phyloP scores from a whole-genome alignment of 345 rosid species.

The Bruguiera parviflora region DNA sequence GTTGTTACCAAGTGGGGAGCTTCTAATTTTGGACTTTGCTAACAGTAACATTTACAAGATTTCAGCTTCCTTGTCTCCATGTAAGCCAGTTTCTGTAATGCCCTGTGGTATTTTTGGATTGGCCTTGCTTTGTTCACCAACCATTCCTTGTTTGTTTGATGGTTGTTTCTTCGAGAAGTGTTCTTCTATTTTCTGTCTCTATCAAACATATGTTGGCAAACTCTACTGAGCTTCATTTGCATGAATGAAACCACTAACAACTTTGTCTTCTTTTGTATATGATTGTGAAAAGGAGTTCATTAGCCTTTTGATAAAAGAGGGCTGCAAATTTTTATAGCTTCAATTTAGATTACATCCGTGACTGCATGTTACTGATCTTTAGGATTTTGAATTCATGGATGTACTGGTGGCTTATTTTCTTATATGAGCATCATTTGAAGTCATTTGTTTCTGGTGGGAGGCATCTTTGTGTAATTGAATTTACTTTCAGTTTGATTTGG shows the following conservation, averaged over 20 bases:
- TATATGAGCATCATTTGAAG: background rate
- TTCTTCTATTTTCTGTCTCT: background rate
- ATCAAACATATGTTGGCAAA: background rate
- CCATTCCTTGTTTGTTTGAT: background rate
- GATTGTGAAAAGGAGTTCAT: background rate
- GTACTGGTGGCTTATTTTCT: background rate
- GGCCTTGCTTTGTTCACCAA: background rate
- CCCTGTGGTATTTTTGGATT: background rate
- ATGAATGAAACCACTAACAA: background rate
- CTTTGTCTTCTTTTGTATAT: background rate
- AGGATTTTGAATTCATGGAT: background rate
- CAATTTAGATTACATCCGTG: background rate
- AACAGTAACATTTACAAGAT: slow-evolving; percentile 91
- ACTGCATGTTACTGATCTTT: too few relatives aligned
- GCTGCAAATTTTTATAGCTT: background rate
- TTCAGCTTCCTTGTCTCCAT: slow-evolving; percentile 76
- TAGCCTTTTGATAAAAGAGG: background rate
- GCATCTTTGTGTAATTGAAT: slow-evolving; percentile 1
- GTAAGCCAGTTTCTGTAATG: slow-evolving; percentile 46
- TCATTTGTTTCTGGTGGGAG: slow-evolving; percentile 4
- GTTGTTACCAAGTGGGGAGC: slow-evolving; percentile 77
- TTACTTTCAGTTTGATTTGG: background rate
- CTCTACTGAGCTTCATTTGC: background rate
- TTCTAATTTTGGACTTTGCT: slow-evolving; percentile 83
- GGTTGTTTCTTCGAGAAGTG: background rate